Evolutionary conservation across 1,284 basidiomycete species (phyloP), one percentile per base, ranked within the genome.

Genomic region (Earliella scabrosa): DNA sequence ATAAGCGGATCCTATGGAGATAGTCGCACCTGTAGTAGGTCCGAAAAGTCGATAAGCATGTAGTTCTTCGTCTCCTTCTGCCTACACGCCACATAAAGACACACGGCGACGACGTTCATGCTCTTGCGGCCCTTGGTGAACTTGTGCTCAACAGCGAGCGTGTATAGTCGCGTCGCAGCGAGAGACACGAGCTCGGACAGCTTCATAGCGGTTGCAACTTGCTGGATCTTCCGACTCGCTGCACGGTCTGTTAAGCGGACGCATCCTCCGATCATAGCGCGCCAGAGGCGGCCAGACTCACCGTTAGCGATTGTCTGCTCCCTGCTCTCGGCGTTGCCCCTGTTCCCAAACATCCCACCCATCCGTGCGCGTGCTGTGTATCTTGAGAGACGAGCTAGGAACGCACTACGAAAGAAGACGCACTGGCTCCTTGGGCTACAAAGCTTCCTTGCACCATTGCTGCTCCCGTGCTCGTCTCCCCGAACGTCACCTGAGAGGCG

Each of bases 21-120:
- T 1, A 39, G 21, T 2, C 35, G n/a, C n/a, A 48, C 94, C 76
- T 93, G 92, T 23, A 98, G 81, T 26, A 95, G 78, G 69, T 97
- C 95, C 14, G 92, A 93, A 70, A 99, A 98, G 75, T 99, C 97
- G 63, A 99, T 99, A 34, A 99, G 86, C 97, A 99, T 99, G 71
- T 97, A 94, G 57, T 88, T 90, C 36, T 90, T 79, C 0, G 90
- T 93, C 73, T 97, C 93, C 66, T 92, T 93, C 73, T 95, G 88
- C 54, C 97, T 77, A 69, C 95, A 97, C 7, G 95, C 94, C 47
- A 98, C 87, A 70, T 99, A 99, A 47, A 98, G 81, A 72, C 97
- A 99, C 45, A 95, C 91, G 0, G 96, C 97, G 26, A 97, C 89
- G 54, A 98, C 94, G 66, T 98, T 96, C 70, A 95, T 82, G 63